phyloP scores from a whole-genome alignment of 2,329 filamentous ascomycete genomes.

The Colletotrichum melonis region DNA sequence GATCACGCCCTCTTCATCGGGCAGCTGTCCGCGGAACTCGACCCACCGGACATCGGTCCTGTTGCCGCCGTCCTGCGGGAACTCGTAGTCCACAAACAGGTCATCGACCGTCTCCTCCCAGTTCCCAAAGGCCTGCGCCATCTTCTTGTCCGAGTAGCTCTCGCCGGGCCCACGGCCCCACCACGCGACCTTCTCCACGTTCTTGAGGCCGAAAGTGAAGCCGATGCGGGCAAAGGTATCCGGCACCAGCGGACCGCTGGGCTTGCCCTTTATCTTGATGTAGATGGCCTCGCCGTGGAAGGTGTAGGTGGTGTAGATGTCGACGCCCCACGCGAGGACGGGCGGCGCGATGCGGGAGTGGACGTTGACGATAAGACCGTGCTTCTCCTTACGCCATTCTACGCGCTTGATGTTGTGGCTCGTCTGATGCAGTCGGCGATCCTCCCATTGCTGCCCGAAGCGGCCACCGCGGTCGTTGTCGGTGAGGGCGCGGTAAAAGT shows the following conservation, averaged over 20 bases:
- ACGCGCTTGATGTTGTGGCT: constrained; percentile 53
- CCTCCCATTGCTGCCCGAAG: constrained; percentile 69
- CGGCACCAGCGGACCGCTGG: constrained; percentile 61
- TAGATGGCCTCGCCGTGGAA: constrained; percentile 61
- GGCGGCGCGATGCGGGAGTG: constrained; percentile 70
- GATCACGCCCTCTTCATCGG: constrained; percentile 38
- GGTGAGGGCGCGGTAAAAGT: constrained; percentile 73
- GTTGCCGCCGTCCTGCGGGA: constrained; percentile 76
- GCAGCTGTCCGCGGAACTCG: constrained; percentile 49
- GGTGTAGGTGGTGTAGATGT: constrained; percentile 64
- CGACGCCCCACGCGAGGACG: constrained; percentile 70
- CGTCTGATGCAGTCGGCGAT: constrained; percentile 58
- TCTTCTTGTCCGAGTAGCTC: constrained; percentile 74
- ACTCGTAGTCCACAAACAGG: constrained; percentile 72
- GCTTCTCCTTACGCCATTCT: constrained; percentile 45
- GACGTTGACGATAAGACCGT: constrained; percentile 55
- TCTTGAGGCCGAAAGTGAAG: constrained; percentile 59
- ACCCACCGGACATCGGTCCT: constrained; percentile 73
- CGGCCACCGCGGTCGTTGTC: constrained; percentile 71
- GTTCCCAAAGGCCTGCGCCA: constrained; percentile 67
- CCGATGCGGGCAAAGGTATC: constrained; percentile 73
- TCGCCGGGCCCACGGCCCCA: constrained; percentile 76
- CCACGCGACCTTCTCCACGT: constrained; percentile 62
- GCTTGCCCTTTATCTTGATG: constrained; percentile 61
- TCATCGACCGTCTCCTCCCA: constrained; percentile 60